These are phyloP conservation scores for Pholiota microspora DNA, from an alignment of 768 basidiomycete species.

Conservation along the genomic window DNA sequence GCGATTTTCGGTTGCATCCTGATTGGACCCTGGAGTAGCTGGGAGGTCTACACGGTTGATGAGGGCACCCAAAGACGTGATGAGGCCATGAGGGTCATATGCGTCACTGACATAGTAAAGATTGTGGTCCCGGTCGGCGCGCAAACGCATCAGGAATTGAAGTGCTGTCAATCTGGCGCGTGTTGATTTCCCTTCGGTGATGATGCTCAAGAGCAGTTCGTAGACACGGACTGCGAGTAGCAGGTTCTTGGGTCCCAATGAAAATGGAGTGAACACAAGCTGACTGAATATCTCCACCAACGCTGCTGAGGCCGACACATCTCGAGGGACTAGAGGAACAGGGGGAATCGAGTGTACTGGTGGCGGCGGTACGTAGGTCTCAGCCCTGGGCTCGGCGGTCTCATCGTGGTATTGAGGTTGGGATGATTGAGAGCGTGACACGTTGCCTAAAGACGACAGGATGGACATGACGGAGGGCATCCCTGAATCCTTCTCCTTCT, in stretches of 20 bases:
- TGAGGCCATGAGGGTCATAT: conserved; percentile 57
- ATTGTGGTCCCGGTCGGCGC: conserved; percentile 88
- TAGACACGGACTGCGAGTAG: conserved; percentile 56
- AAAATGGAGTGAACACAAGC: conserved; percentile 66
- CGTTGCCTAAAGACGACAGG: conserved; percentile 52
- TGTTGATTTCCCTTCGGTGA: conserved; percentile 44
- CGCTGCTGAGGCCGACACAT: conserved; percentile 60
- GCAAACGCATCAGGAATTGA: conserved; percentile 84
- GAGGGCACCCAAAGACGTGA: conserved; percentile 56
- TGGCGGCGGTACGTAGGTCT: conserved; percentile 22
- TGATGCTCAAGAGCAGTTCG: conserved; percentile 45
- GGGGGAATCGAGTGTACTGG: conserved; percentile 4
- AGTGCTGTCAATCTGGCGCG: conserved; percentile 69
- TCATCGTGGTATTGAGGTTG: conserved; percentile 40
- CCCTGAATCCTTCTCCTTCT: conserved; percentile 41
- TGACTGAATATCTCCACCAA: conserved; percentile 68
- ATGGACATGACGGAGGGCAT: conserved; percentile 64
- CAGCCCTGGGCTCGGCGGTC: conserved; percentile 25
- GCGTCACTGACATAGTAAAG: conserved; percentile 62
- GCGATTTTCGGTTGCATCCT: conserved; percentile 30
- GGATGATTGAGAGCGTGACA: conserved; percentile 59
- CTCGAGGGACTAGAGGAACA: conserved; percentile 32
- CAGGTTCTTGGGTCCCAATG: conserved; percentile 44
- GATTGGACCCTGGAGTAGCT: neutral
- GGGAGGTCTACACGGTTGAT: conserved; percentile 44